Percentiles rank a stretch among this genome's conserved stretches.
Conservation (phyloP, 768 basidiomycete species). For the Krasilnikovozyma curviuscula region DNA sequence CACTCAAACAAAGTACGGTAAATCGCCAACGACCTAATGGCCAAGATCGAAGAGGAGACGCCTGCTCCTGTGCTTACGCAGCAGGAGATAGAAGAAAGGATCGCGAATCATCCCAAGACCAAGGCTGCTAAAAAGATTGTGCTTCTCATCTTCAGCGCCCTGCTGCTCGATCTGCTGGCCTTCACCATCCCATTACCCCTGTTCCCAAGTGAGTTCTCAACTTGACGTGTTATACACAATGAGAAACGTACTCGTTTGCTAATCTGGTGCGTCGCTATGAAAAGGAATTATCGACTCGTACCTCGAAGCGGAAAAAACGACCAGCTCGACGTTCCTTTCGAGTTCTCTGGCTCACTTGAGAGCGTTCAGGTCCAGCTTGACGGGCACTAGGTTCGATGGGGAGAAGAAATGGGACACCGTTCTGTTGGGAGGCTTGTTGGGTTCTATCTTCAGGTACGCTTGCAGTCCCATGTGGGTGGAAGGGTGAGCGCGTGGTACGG, state of each 20-base stretch:
- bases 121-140: too few species aligned
- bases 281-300: conserved; percentile 21
- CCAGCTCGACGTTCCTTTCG: conserved; percentile 42
- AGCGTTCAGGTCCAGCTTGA: conserved; percentile 41
- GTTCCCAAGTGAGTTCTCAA: conserved; percentile 1
- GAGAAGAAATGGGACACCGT: conserved; percentile 74
- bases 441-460: conserved; percentile 8
- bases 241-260: conserved; percentile 36
- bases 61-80: too few species aligned
- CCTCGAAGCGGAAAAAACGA: conserved; percentile 52
- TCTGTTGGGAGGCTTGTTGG: conserved; percentile 42
- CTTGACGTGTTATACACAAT: conserved; percentile 1
- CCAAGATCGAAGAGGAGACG: too few species aligned
- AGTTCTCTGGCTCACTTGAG: conserved; percentile 50
- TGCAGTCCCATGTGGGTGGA: conserved; percentile 46
- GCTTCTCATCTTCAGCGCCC: conserved; percentile 66
- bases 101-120: too few species aligned
- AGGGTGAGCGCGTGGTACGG: conserved; percentile 44
- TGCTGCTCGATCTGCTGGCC: conserved; percentile 67
- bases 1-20: too few species aligned
- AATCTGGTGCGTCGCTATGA: conserved; percentile 2
- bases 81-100: too few species aligned
- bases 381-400: neutral
- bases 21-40: too few species aligned
- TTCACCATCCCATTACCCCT: conserved; percentile 11